These are phyloP conservation scores for Vitis hybrid DNA, from an alignment of 177 flowering plant species.

Conservation along the genomic window DNA sequence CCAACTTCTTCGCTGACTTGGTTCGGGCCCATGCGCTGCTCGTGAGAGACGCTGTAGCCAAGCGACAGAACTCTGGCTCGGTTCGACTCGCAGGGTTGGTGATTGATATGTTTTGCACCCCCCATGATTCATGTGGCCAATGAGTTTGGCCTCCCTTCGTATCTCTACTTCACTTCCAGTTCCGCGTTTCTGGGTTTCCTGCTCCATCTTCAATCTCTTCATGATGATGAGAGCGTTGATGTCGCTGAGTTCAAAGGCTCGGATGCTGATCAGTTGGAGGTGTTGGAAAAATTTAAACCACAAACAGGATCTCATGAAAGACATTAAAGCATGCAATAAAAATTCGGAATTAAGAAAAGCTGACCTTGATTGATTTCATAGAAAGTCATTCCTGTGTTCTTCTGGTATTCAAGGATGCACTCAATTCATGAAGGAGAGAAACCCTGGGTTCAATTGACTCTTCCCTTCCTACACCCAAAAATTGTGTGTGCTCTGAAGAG, in stretches of 20 bases:
- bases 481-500: too few species aligned
- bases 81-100: conserved; percentile 27
- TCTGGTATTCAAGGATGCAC: too few species aligned
- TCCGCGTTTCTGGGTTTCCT: conserved; percentile 15
- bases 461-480: too few species aligned
- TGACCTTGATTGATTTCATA: too few species aligned
- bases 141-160: conserved; percentile 25
- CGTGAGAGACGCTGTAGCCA: conserved; percentile 13
- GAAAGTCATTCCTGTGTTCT: too few species aligned
- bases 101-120: conserved; percentile 20
- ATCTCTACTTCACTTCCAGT: conserved; percentile 19
- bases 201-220: background rate
- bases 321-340: too few species aligned
- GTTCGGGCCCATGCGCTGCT: conserved; percentile 10
- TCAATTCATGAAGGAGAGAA: too few species aligned
- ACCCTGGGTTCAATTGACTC: too few species aligned
- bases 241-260: conserved; percentile 14
- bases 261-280: background rate
- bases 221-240: background rate
- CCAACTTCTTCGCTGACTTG: too few species aligned
- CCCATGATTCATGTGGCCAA: conserved; percentile 19
- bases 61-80: background rate
- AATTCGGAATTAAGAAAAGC: too few species aligned
- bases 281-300: too few species aligned
- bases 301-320: too few species aligned